These are phyloP conservation scores for Aspergillus sp. DNA, from an alignment of 2,329 filamentous ascomycete genomes.

Conservation along the genomic window DNA sequence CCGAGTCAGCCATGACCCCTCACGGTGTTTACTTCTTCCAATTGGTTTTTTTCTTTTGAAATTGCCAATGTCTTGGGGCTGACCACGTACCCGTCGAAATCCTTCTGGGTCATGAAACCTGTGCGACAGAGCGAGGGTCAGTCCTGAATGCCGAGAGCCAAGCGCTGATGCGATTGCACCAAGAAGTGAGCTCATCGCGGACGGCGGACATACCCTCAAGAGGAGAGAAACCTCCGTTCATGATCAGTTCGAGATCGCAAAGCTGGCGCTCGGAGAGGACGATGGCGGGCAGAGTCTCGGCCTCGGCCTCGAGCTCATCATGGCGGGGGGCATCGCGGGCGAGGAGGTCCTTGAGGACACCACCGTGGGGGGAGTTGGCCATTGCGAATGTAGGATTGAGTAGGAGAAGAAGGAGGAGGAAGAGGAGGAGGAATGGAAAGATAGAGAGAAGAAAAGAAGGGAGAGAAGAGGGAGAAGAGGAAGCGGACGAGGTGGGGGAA, in stretches of 20 bases:
- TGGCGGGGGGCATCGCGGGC: conserved; percentile 86
- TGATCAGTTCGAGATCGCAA: conserved; percentile 94
- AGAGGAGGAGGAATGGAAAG: conserved; percentile 9
- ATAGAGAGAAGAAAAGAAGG: conserved; percentile 8
- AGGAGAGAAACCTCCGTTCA: conserved; percentile 96
- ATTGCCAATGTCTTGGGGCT: conserved; percentile 2
- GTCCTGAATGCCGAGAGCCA: conserved; percentile 3
- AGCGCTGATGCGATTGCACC: conserved; percentile 8
- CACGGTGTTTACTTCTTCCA: not conserved
- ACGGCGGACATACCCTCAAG: conserved; percentile 72
- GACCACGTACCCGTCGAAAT: conserved; percentile 78
- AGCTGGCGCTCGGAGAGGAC: conserved; percentile 89
- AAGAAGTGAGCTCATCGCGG: conserved; percentile 1
- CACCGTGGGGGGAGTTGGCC: conserved; percentile 71
- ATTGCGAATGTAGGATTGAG: conserved; percentile 31
- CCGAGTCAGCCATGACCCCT: conserved; percentile 10
- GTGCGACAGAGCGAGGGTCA: conserved; percentile 18
- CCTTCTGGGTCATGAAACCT: conserved; percentile 97
- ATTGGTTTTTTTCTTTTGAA: not conserved
- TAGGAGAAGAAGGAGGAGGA: not conserved
- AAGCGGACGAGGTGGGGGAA: not conserved
- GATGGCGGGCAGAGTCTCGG: conserved; percentile 81
- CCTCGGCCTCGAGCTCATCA: conserved; percentile 75
- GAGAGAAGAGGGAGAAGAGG: not conserved
- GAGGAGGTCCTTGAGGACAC: conserved; percentile 95